Conservation (phyloP, 495 filamentous ascomycete genomes). For the Tirmania nivea region DNA sequence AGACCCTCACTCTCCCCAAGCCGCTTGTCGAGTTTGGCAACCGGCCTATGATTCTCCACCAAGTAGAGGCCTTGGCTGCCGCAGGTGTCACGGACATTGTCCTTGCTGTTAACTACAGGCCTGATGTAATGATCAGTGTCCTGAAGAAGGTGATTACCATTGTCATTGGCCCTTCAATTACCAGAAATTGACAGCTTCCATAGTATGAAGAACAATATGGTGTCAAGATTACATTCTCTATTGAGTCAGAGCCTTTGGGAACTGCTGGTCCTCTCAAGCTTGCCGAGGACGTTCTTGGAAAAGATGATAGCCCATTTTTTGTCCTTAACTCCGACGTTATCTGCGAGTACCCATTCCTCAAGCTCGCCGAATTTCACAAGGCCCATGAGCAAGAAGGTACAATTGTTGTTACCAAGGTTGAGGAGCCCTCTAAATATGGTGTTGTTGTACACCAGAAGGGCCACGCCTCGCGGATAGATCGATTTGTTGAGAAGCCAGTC, state of each 20-base stretch:
- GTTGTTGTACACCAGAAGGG: constrained; percentile 94
- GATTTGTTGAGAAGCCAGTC: constrained; percentile 98
- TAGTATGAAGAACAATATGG: constrained; percentile 84
- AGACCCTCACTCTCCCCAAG: constrained; percentile 95
- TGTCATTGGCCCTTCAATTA: not conserved
- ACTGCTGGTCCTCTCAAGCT: constrained; percentile 93
- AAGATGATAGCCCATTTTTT: constrained; percentile 89
- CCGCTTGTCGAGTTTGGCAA: constrained; percentile 96
- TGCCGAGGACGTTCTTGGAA: constrained; percentile 77
- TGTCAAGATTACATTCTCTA: constrained; percentile 86
- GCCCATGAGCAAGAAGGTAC: constrained; percentile 86
- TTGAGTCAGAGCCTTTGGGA: constrained; percentile 86
- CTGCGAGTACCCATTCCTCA: constrained; percentile 89
- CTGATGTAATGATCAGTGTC: constrained; percentile 73
- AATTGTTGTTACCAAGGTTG: constrained; percentile 97
- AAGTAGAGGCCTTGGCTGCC: constrained; percentile 83
- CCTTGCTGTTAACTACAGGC: constrained; percentile 93
- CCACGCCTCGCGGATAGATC: constrained; percentile 82
- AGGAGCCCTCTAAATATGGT: constrained; percentile 98
- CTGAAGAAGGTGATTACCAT: constrained; percentile 36
- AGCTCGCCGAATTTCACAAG: constrained; percentile 80
- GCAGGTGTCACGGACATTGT: constrained; percentile 97
- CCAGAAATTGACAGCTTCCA: not conserved
- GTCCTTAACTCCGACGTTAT: constrained; percentile 98
- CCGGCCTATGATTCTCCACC: constrained; percentile 97